Evolutionary conservation across 805 yeast genomes (phyloP).

Genomic region (Yamadazyma ubonensis): DNA sequence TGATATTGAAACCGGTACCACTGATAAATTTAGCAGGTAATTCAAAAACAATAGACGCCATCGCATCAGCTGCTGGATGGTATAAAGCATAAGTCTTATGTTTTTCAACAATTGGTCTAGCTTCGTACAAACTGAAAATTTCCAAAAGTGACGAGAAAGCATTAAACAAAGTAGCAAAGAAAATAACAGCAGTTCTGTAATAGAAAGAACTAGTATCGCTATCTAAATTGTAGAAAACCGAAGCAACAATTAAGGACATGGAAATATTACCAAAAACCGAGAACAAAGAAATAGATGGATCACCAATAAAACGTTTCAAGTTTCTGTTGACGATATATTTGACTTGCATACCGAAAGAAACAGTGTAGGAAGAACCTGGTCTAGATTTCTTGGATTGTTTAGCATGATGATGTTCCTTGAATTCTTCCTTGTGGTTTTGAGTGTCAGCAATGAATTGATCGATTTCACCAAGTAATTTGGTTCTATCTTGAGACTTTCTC

Average conservation of each 20-base stretch:
- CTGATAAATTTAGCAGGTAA: constrained; percentile 55
- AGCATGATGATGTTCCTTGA: constrained; percentile 26
- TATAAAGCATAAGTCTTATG: constrained; percentile 72
- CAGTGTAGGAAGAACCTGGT: constrained; percentile 35
- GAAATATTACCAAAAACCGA: constrained; percentile 51
- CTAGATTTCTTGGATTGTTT: constrained; percentile 42
- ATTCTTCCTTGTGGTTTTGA: constrained; percentile 19
- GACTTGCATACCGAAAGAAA: constrained; percentile 50
- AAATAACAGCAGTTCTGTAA: constrained; percentile 61
- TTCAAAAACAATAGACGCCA: constrained; percentile 60
- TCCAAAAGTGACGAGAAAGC: constrained; percentile 62
- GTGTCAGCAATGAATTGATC: constrained; percentile 36
- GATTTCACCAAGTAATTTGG: constrained; percentile 39
- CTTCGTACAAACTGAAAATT: constrained; percentile 55
- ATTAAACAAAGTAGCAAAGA: constrained; percentile 60
- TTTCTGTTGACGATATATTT: constrained; percentile 55
- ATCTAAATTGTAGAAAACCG: constrained; percentile 54
- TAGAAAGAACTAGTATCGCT: constrained; percentile 54
- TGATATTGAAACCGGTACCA: constrained; percentile 31
- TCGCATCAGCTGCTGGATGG: constrained; percentile 72
- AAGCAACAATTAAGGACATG: constrained; percentile 60
- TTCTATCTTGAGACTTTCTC: constrained; percentile 54
- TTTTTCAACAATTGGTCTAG: constrained; percentile 66
- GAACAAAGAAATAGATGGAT: constrained; percentile 53
- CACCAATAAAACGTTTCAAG: constrained; percentile 53